Conservation (phyloP, 495 filamentous ascomycete species). For the Aspergillus funiculosus region DNA sequence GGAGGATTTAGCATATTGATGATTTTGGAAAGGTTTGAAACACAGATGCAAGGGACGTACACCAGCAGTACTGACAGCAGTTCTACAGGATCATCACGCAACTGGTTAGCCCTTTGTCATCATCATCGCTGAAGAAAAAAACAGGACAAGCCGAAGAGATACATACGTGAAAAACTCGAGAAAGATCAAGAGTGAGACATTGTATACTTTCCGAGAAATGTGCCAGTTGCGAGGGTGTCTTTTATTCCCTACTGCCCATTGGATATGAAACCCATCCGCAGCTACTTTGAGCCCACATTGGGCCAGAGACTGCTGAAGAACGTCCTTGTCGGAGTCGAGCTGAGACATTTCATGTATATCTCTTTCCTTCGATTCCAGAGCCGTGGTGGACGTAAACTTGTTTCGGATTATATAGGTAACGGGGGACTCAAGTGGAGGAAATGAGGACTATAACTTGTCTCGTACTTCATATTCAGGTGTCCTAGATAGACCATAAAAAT, state of each 20-base stretch:
- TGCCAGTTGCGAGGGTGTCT: slow-evolving; percentile 41
- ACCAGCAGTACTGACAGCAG: slow-evolving; percentile 38
- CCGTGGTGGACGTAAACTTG: background rate
- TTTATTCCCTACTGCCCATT: slow-evolving; percentile 32
- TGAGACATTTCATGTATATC: slow-evolving; percentile 13
- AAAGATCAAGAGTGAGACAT: slow-evolving; percentile 31
- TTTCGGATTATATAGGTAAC: slow-evolving; percentile 1
- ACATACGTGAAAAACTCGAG: slow-evolving; percentile 42
- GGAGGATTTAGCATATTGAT: slow-evolving; percentile 5
- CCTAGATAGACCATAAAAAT: slow-evolving; percentile 5
- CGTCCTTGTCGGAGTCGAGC: slow-evolving; percentile 19
- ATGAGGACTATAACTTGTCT: background rate
- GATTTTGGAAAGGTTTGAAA: background rate
- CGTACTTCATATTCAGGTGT: slow-evolving; percentile 7
- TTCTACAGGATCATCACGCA: slow-evolving; percentile 20
- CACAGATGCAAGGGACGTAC: slow-evolving; percentile 21
- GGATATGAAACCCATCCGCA: slow-evolving; percentile 32
- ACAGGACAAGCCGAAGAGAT: background rate
- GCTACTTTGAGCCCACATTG: slow-evolving; percentile 30
- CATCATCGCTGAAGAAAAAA: background rate
- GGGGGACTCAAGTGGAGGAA: background rate
- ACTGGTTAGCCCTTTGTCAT: background rate
- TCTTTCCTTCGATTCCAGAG: slow-evolving; percentile 2
- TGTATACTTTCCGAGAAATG: slow-evolving; percentile 28
- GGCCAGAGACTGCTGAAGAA: slow-evolving; percentile 16